Percentiles rank a stretch among this genome's conserved stretches.
phyloP scores from a whole-genome alignment of 225 moss, liverwort and hornwort species.

The Marchantia polymorpha region DNA sequence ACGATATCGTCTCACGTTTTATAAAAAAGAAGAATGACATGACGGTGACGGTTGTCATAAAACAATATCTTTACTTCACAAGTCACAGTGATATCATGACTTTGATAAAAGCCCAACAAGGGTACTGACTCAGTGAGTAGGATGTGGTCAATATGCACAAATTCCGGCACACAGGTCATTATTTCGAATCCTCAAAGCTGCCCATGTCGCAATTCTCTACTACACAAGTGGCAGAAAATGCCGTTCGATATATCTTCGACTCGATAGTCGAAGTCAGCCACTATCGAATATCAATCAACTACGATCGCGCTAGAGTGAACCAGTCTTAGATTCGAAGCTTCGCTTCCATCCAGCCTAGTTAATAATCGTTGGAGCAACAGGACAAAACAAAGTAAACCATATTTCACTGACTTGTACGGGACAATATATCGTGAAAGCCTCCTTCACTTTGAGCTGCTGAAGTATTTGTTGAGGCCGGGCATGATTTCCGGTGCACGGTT shows the following conservation, averaged over 20 bases:
- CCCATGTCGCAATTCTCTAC: neutral
- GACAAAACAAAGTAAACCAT: neutral
- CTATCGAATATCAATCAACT: neutral
- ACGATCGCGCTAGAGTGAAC: neutral
- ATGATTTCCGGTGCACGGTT: constrained; percentile 46
- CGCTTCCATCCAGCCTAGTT: constrained; percentile 1
- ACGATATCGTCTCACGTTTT: no score
- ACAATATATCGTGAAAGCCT: neutral
- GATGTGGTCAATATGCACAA: neutral
- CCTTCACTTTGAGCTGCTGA: constrained; percentile 48
- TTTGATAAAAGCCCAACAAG: constrained; percentile 4
- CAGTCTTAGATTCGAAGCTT: neutral
- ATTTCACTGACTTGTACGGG: neutral
- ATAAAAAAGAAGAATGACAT: no score
- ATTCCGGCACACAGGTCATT: constrained; percentile 10
- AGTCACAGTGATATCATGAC: neutral
- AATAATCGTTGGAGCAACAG: neutral
- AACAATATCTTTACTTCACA: neutral
- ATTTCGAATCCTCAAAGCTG: constrained; percentile 2
- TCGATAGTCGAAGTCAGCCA: neutral
- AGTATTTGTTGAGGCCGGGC: constrained; percentile 55
- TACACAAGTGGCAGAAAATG: constrained; percentile 1
- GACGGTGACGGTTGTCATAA: neutral
- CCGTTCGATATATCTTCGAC: neutral
- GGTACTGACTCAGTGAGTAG: neutral